These are phyloP conservation scores for Agroathelia rolfsii DNA, from an alignment of 1,284 basidiomycete genomes.

Conservation along the genomic window DNA sequence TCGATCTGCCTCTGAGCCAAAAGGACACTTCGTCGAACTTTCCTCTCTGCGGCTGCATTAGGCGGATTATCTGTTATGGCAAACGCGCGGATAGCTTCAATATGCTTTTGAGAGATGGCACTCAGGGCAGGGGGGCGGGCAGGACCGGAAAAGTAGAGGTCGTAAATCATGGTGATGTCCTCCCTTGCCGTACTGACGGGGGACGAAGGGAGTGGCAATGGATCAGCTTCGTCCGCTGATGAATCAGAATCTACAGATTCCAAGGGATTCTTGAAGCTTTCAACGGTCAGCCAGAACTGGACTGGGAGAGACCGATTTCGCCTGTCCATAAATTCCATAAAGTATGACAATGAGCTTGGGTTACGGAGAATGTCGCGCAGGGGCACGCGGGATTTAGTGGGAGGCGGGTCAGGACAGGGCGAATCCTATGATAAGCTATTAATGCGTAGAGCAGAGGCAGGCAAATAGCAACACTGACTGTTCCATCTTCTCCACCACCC, in stretches of 20 bases:
- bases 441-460: too few relatives aligned
- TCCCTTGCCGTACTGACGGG: slow-evolving; percentile 65
- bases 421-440: slow-evolving; percentile 15
- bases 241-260: slow-evolving; percentile 72
- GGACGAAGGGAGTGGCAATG: slow-evolving; percentile 47
- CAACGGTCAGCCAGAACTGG: slow-evolving; percentile 95
- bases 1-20: slow-evolving; percentile 80
- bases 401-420: slow-evolving; percentile 29
- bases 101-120: slow-evolving; percentile 59
- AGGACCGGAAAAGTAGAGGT: slow-evolving; percentile 70
- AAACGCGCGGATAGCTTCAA: slow-evolving; percentile 64
- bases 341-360: slow-evolving; percentile 85
- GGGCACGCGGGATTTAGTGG: slow-evolving; percentile 32
- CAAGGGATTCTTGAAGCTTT: slow-evolving; percentile 94
- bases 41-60: slow-evolving; percentile 41
- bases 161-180: slow-evolving; percentile 80
- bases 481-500: slow-evolving; percentile 55
- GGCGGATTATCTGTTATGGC: slow-evolving; percentile 37
- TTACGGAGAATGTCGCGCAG: slow-evolving; percentile 77
- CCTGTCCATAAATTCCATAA: slow-evolving; percentile 97
- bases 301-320: slow-evolving; percentile 76
- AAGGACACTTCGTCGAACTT: slow-evolving; percentile 70
- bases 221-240: slow-evolving; percentile 57
- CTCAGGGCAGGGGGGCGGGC: slow-evolving; percentile 50
- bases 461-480: slow-evolving; percentile 33